A percentile compares a stretch with the other conserved stretches of the same genome.
Evolutionary conservation across 2,329 filamentous ascomycete genomes (phyloP).

Genomic region (Cercospora brassicicola): DNA sequence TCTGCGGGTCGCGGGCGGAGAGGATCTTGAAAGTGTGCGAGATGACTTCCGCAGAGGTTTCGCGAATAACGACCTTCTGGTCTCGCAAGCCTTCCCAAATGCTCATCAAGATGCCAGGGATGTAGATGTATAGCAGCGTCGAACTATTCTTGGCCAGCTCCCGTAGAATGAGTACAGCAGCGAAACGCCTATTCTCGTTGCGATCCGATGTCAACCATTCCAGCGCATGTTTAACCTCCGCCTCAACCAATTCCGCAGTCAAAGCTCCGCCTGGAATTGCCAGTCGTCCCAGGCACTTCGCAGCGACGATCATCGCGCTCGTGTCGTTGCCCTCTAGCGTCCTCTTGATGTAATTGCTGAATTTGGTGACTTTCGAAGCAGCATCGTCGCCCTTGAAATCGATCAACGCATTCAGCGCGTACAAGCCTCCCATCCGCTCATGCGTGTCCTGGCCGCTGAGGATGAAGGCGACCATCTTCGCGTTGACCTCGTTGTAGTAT

Average conservation of each 20-base stretch:
- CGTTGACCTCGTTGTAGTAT: conserved; percentile 65
- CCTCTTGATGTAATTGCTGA: conserved; percentile 83
- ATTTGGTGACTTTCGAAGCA: conserved; percentile 89
- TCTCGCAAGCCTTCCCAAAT: conserved; percentile 95
- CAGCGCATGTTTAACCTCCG: conserved; percentile 91
- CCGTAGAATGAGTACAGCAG: conserved; percentile 83
- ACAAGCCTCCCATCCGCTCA: conserved; percentile 87
- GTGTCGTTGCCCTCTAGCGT: conserved; percentile 90
- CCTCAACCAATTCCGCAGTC: conserved; percentile 93
- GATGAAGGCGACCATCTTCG: conserved; percentile 70
- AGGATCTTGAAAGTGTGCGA: conserved; percentile 96
- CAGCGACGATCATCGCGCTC: conserved; percentile 84
- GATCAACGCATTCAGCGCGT: conserved; percentile 87
- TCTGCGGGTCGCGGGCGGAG: conserved; percentile 81
- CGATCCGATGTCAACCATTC: conserved; percentile 97
- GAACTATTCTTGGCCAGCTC: conserved; percentile 91
- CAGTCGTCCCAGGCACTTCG: conserved; percentile 82
- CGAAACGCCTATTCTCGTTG: conserved; percentile 89
- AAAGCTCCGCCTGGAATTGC: conserved; percentile 90
- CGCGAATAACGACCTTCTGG: conserved; percentile 83
- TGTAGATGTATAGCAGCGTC: conserved; percentile 92
- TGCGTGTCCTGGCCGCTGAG: conserved; percentile 81
- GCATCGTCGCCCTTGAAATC: conserved; percentile 95
- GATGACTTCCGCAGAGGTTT: conserved; percentile 87
- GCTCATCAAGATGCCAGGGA: conserved; percentile 90